These are phyloP conservation scores for Leccinum cinnamomeum DNA, from an alignment of 1,284 basidiomycete species.

Conservation along the genomic window DNA sequence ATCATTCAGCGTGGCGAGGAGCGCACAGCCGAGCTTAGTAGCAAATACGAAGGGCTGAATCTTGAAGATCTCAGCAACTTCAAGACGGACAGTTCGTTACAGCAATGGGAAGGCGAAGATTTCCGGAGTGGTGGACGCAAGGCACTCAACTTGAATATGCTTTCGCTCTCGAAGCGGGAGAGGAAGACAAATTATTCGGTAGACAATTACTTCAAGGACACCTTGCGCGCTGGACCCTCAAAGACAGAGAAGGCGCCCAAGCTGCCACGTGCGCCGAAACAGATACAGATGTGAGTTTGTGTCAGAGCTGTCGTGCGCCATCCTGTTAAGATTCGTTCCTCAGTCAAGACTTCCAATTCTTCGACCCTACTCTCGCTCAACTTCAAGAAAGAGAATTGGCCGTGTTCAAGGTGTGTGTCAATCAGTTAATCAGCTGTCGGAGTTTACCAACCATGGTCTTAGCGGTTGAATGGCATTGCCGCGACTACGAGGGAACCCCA, in stretches of 20 bases:
- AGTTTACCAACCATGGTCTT: not conserved
- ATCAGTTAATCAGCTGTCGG: not conserved
- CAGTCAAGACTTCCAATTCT: conserved; percentile 98
- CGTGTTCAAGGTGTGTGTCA: conserved; percentile 63
- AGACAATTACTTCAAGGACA: conserved; percentile 93
- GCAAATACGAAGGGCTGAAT: conserved; percentile 91
- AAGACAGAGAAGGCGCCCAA: conserved; percentile 86
- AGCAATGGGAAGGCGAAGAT: conserved; percentile 97
- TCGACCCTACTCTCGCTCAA: conserved; percentile 78
- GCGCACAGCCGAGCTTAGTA: conserved; percentile 85
- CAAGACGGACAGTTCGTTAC: conserved; percentile 87
- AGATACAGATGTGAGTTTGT: conserved; percentile 70
- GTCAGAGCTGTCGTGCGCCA: not conserved
- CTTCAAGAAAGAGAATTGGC: conserved; percentile 89
- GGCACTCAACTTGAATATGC: conserved; percentile 73
- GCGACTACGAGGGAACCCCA: conserved; percentile 72
- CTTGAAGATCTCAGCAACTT: conserved; percentile 95
- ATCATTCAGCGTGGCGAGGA: conserved; percentile 94
- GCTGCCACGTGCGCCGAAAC: conserved; percentile 86
- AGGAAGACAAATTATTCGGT: conserved; percentile 96
- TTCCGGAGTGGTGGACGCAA: conserved; percentile 76
- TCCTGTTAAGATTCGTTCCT: not conserved
- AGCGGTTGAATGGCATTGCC: conserved; percentile 73
- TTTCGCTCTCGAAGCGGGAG: conserved; percentile 94
- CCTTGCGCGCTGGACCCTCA: conserved; percentile 75